These are phyloP conservation scores for Oehlia diaphana DNA, from an alignment of 192 early-diverging fungal species.

Conservation along the genomic window DNA sequence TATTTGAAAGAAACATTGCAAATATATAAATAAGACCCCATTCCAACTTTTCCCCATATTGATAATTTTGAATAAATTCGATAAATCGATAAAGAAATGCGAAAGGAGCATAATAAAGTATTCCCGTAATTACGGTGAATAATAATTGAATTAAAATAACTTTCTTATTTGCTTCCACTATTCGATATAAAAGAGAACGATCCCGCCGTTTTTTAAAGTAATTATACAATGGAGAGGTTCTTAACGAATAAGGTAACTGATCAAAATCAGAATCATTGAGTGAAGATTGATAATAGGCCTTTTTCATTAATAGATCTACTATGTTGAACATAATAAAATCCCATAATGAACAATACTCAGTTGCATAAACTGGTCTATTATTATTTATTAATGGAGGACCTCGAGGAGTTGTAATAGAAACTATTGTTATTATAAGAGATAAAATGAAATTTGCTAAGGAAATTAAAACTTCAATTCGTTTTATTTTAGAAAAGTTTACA, in stretches of 20 bases:
- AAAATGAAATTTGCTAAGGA: neutral
- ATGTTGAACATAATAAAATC: slow-evolving; percentile 33
- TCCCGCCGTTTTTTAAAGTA: slow-evolving; percentile 30
- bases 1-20: slow-evolving; percentile 17
- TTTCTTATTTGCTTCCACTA: slow-evolving; percentile 32
- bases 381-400: slow-evolving; percentile 36
- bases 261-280: slow-evolving; percentile 32
- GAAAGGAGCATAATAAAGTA: slow-evolving; percentile 37
- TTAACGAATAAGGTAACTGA: slow-evolving; percentile 33
- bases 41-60: neutral
- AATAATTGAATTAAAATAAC: slow-evolving; percentile 30
- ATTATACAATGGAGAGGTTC: slow-evolving; percentile 35
- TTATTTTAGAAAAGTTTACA: neutral
- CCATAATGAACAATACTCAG: slow-evolving; percentile 36
- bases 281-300: slow-evolving; percentile 18
- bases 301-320: slow-evolving; percentile 32
- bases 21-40: neutral
- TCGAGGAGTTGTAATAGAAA: slow-evolving; percentile 32
- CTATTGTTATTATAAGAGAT: slow-evolving; percentile 4
- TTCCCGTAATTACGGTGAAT: slow-evolving; percentile 9
- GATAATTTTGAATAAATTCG: slow-evolving; percentile 30
- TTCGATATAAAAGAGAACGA: slow-evolving; percentile 29
- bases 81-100: slow-evolving; percentile 38
- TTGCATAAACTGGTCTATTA: slow-evolving; percentile 26
- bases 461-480: neutral